Evolutionary conservation across 768 basidiomycete genomes (phyloP), one percentile per base, ranked within the genome.

Genomic region (Leccinum variicolor): DNA sequence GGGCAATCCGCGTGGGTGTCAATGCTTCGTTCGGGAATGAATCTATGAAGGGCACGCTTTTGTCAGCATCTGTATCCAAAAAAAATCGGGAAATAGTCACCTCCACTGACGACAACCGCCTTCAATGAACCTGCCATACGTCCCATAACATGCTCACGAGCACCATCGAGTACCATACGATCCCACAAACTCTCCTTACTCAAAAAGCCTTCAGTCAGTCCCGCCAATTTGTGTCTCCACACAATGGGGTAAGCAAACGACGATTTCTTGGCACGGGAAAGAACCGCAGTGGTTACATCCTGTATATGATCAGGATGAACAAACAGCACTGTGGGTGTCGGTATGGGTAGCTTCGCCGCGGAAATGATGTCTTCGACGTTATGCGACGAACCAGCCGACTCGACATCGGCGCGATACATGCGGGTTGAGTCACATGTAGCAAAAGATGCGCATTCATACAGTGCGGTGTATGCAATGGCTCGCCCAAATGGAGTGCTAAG

Each of bases 151-250:
- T 75, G 68, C 39, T 77, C 77, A 23, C 94, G 79, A 11, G 91
- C 87, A 11, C 74, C 71, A 55, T 86, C 85, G 69, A 92, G 90
- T 28, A 92, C 82, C 11, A 87, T 73, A 53, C 86, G 81, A 68
- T 97, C 94, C 88, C 91, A 93, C n/a, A 92, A 69, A 57, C 89
- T 88, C 57, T 89, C 85, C 66, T 87, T 87, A 15, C 83, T 86
- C 41, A 93, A 61, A 62, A 86, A 90, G 5, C 94, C 94, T 56
- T 91, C 88, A 0, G 73, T 67, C 4, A 94, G 71, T 3, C 79
- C 82, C 0, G 86, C 78, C 17, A 84, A 59, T 69, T 96, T 96
- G 72, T 94, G 94, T 31, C 89, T 80, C 79, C 84, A 85, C 2
- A 86, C 90, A 52, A 94, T 69, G 5, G 81, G 69, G 66, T 82